Percentiles rank a stretch among this genome's conserved stretches.
Conservation (phyloP, 805 yeast species). For the Metschnikowia proteae region DNA sequence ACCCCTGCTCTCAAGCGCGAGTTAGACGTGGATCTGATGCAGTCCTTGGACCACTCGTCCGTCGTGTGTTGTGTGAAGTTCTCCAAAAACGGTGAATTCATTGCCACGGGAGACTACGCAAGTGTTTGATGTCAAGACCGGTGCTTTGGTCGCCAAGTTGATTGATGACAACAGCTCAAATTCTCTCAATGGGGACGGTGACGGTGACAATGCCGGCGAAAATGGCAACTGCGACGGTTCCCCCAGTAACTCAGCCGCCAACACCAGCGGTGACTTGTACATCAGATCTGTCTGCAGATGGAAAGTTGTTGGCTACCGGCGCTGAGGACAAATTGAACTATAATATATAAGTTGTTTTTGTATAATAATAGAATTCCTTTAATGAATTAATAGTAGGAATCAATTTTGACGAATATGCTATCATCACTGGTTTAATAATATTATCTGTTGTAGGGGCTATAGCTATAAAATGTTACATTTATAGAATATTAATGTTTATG, state of each 20-base stretch:
- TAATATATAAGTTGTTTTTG: too few species aligned
- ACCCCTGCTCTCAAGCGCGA: conserved; percentile 70
- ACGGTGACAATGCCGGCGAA: conserved; percentile 32
- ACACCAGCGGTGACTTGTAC: conserved; percentile 77
- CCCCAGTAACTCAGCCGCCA: conserved; percentile 44
- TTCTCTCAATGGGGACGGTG: conserved; percentile 14
- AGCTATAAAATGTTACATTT: too few species aligned
- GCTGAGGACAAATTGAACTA: conserved; percentile 85
- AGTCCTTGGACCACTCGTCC: conserved; percentile 85
- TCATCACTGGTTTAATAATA: too few species aligned
- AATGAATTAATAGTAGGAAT: too few species aligned
- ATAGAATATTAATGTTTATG: too few species aligned
- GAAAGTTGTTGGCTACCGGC: conserved; percentile 88
- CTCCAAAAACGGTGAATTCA: conserved; percentile 82
- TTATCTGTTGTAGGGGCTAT: too few species aligned
- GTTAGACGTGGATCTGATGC: conserved; percentile 84
- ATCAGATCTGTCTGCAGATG: conserved; percentile 92
- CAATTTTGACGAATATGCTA: too few species aligned
- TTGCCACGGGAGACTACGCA: conserved; percentile 97
- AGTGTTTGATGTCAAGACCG: conserved; percentile 88
- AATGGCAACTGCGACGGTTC: conserved; percentile 29
- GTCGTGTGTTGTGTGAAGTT: conserved; percentile 97
- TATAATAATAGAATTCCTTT: too few species aligned
- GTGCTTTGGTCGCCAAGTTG: conserved; percentile 81
- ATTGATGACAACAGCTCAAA: conserved; percentile 61